These are phyloP conservation scores for Polytrichum commune DNA, from an alignment of 225 moss, liverwort and hornwort genomes.

Conservation along the genomic window DNA sequence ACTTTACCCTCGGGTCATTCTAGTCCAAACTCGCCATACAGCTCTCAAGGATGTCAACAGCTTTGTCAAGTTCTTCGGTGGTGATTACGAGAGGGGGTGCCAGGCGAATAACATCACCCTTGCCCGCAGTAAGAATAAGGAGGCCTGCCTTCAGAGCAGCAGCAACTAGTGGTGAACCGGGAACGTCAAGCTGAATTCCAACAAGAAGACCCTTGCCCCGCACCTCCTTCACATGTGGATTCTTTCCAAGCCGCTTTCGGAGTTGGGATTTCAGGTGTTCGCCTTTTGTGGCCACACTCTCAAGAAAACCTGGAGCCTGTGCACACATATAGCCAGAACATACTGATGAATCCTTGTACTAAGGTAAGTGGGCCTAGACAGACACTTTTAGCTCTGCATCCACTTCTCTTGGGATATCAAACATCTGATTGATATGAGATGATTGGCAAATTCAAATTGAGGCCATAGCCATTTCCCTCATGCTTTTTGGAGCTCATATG, in stretches of 20 bases:
- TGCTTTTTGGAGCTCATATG: no score
- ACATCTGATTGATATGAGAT: no score
- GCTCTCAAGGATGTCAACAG: conserved; percentile 55
- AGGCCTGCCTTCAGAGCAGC: conserved; percentile 73
- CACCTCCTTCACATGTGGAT: conserved; percentile 75
- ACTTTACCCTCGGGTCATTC: not conserved
- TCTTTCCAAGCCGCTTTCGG: conserved; percentile 41
- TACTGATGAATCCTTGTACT: no score
- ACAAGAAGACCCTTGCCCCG: conserved; percentile 83
- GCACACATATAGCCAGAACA: not conserved
- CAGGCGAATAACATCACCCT: conserved; percentile 81
- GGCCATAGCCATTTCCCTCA: no score
- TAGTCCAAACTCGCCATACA: conserved; percentile 43
- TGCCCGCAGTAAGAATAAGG: conserved; percentile 82
- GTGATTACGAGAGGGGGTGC: conserved; percentile 84
- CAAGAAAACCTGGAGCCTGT: conserved; percentile 52
- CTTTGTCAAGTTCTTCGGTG: conserved; percentile 66
- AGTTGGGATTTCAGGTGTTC: conserved; percentile 38
- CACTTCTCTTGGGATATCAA: no score
- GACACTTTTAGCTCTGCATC: no score
- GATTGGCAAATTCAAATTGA: no score
- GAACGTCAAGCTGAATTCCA: conserved; percentile 75
- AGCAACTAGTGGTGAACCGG: conserved; percentile 67
- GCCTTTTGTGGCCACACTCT: conserved; percentile 40
- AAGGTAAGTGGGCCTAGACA: no score